Conservation (phyloP, 2,329 filamentous ascomycete species). For the Tolypocladium endophyticum region DNA sequence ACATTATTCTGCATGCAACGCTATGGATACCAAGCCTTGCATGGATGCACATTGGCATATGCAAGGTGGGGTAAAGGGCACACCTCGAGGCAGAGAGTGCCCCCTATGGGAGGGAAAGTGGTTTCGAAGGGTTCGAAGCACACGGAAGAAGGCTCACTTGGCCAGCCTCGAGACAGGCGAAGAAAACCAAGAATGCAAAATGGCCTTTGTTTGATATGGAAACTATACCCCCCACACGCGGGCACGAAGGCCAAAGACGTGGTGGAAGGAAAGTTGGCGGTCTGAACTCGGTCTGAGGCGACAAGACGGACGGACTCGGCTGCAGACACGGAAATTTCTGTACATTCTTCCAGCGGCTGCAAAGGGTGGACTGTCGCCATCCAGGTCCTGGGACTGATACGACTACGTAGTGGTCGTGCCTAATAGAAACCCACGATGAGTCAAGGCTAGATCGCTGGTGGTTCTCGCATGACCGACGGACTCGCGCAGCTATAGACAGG, state of each 20-base stretch:
- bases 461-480: not conserved
- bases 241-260: not conserved
- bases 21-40: conserved; percentile 6
- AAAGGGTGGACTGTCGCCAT: conserved; percentile 2
- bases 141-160: conserved; percentile 10
- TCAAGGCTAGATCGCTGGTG: not conserved
- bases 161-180: conserved; percentile 14
- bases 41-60: conserved; percentile 6
- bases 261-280: not conserved
- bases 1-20: conserved; percentile 13
- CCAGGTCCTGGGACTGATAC: not conserved
- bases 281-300: not conserved
- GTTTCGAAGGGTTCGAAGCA: not conserved
- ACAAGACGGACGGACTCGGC: not conserved
- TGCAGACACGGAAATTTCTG: conserved; percentile 9
- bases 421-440: not conserved
- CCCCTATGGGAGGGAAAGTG: conserved; percentile 10
- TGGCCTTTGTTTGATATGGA: conserved; percentile 5
- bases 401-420: not conserved
- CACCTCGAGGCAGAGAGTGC: conserved; percentile 8
- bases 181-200: conserved; percentile 23
- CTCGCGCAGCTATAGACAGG: conserved; percentile 19
- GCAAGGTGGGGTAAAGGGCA: conserved; percentile 7
- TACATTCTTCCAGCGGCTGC: conserved; percentile 15
- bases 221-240: not conserved